Evolutionary conservation across 768 basidiomycete genomes (phyloP).

Genomic region (Phylloporus sp.): DNA sequence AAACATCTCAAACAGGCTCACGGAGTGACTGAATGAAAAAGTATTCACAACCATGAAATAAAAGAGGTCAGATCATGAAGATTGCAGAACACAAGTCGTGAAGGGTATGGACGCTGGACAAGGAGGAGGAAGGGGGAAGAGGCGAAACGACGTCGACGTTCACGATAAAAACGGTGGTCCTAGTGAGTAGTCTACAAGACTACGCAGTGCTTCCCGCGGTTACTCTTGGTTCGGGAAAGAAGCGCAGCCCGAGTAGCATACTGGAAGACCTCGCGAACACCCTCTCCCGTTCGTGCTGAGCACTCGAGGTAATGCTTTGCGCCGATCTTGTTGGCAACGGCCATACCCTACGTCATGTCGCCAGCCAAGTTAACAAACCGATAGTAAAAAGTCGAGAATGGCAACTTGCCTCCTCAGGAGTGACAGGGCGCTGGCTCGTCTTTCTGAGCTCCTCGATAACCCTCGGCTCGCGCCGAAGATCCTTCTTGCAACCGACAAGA

Average conservation of each 20-base stretch:
- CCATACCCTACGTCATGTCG: constrained; percentile 65
- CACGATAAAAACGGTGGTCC: constrained; percentile 18
- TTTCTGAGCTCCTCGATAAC: constrained; percentile 92
- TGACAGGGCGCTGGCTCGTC: constrained; percentile 92
- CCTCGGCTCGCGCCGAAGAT: constrained; percentile 87
- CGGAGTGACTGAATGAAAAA: background rate
- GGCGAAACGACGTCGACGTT: constrained; percentile 20
- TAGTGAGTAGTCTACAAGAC: constrained; percentile 38
- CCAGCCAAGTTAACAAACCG: background rate
- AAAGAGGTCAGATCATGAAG: constrained; percentile 34
- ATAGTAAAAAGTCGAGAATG: background rate
- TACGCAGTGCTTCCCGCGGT: constrained; percentile 42
- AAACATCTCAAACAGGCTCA: background rate
- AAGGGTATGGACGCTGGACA: constrained; percentile 34
- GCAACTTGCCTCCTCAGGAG: constrained; percentile 75
- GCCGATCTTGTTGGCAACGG: constrained; percentile 92
- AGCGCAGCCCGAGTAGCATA: constrained; percentile 93
- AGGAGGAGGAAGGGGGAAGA: constrained; percentile 13
- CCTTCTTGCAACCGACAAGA: constrained; percentile 99
- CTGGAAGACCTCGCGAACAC: constrained; percentile 98
- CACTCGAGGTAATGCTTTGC: constrained; percentile 97
- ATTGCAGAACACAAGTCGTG: constrained; percentile 36
- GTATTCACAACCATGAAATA: constrained; percentile 17
- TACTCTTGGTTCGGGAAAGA: constrained; percentile 47
- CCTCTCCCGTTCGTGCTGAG: constrained; percentile 93